Evolutionary conservation across 306 rosid species (phyloP), one percentile per base, ranked within the genome.

Genomic region (Sophora flavescens): DNA sequence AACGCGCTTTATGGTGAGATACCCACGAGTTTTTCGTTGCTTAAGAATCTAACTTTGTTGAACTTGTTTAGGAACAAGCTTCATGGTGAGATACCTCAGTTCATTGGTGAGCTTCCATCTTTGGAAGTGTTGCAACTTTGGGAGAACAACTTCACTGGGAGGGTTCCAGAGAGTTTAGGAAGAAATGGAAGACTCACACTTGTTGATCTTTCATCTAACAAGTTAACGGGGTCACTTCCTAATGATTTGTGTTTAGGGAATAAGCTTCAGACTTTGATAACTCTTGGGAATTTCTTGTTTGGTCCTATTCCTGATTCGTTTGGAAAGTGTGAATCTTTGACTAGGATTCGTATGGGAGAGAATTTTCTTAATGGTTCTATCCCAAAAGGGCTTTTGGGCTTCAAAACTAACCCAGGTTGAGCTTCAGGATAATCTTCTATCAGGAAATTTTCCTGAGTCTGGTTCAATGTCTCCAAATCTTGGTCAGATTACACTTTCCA

Each of bases 131-230:
- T 94, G 66, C 98, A 92, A 85, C 84, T 94, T 4, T 94, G 97
- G 97, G 96, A 94, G 81, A 94, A 94, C 78, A 94, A 94, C 84
- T 91, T 94, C 88, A 94, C 98, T 0, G 98, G 84, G 0, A 86
- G 87, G 53, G 85, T 94, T 77, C 98, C 98, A 8, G 87, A 63
- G 77, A 80, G 85, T 28, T 54, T 94, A 58, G 98, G 98, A 5
- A 81, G 58, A 67, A 94, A 94, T 45, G 97, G 98, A 5, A 92
- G 57, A 85, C 95, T 94, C 6, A 84, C 86, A 1, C 61, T 87
- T 5, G 82, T 92, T 6, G 98, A 94, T 80, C 87, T 94, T 41
- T 94, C 98, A 0, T 91, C 97, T 0, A 94, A 94, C 86, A 94
- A 94, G 38, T 54, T 94, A 41, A 94, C 96, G 0, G 98, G 98